These are phyloP conservation scores for Umbelopsis sp. DNA, from an alignment of 192 early-diverging fungal genomes.

Conservation along the genomic window DNA sequence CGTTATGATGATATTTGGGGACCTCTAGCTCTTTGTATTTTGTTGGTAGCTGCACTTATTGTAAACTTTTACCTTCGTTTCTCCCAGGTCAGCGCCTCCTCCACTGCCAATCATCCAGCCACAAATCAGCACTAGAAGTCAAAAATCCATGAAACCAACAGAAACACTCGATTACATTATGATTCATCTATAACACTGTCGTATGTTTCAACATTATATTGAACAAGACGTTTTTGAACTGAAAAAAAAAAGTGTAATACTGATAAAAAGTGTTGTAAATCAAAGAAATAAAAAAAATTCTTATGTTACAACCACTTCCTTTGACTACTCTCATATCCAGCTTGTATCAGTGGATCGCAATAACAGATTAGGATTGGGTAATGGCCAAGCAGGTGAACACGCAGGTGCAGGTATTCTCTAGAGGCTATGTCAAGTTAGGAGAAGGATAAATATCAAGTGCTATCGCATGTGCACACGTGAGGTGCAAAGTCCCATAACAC, in stretches of 20 bases:
- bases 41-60: constrained; percentile 31
- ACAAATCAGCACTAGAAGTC: neutral
- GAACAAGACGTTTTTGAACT: too few species aligned
- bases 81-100: neutral
- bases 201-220: neutral
- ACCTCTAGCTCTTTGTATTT: constrained; percentile 35
- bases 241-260: too few species aligned
- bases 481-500: neutral
- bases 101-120: neutral
- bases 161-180: neutral
- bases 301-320: too few species aligned
- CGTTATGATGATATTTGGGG: constrained; percentile 41
- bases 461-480: constrained; percentile 1
- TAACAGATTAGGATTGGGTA: too few species aligned
- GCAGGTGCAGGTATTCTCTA: neutral
- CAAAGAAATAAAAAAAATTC: too few species aligned
- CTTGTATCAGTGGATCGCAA: too few species aligned
- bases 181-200: neutral
- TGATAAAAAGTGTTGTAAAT: too few species aligned
- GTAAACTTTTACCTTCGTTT: constrained; percentile 39
- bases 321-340: too few species aligned
- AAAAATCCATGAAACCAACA: neutral
- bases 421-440: neutral
- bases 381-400: too few species aligned
- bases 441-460: neutral